Percentiles rank a stretch among this genome's conserved stretches.
phyloP scores from a whole-genome alignment of 2,329 filamentous ascomycete genomes.

The Colletotrichum euphorbiae region DNA sequence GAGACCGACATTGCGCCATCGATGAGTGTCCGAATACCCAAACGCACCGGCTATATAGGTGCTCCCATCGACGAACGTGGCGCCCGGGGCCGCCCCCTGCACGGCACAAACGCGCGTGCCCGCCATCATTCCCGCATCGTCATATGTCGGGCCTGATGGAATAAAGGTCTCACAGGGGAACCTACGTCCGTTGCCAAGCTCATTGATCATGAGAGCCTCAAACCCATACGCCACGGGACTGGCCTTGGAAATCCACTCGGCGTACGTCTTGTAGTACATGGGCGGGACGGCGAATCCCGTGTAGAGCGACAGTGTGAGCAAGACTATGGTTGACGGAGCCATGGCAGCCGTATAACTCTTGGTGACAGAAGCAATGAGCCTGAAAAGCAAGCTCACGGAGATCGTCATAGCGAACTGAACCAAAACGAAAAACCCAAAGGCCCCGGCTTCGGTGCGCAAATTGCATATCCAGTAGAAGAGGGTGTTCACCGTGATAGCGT shows the following conservation, averaged over 20 bases:
- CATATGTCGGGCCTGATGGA: constrained; percentile 40
- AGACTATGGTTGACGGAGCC: constrained; percentile 25
- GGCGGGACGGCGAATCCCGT: constrained; percentile 35
- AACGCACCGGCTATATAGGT: constrained; percentile 26
- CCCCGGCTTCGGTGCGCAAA: constrained; percentile 44
- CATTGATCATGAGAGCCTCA: constrained; percentile 37
- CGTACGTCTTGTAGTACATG: constrained; percentile 25
- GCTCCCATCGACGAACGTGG: constrained; percentile 18
- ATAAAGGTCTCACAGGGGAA: constrained; percentile 30
- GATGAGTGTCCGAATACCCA: constrained; percentile 18
- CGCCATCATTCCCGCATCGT: constrained; percentile 13
- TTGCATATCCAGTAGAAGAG: constrained; percentile 50
- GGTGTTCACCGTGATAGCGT: constrained; percentile 64
- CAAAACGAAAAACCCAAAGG: constrained; percentile 74
- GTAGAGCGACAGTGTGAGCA: constrained; percentile 28
- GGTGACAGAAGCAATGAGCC: constrained; percentile 73
- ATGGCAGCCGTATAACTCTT: constrained; percentile 51
- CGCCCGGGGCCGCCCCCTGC: constrained; percentile 16
- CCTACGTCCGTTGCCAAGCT: constrained; percentile 26
- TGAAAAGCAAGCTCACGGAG: constrained; percentile 72
- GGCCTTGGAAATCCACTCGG: constrained; percentile 29
- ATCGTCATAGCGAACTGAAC: constrained; percentile 71
- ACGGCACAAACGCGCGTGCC: constrained; percentile 25
- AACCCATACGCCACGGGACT: constrained; percentile 34
- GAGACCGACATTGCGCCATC: constrained; percentile 33